phyloP scores from a whole-genome alignment of 768 basidiomycete species.

The Serendipita vermifera region DNA sequence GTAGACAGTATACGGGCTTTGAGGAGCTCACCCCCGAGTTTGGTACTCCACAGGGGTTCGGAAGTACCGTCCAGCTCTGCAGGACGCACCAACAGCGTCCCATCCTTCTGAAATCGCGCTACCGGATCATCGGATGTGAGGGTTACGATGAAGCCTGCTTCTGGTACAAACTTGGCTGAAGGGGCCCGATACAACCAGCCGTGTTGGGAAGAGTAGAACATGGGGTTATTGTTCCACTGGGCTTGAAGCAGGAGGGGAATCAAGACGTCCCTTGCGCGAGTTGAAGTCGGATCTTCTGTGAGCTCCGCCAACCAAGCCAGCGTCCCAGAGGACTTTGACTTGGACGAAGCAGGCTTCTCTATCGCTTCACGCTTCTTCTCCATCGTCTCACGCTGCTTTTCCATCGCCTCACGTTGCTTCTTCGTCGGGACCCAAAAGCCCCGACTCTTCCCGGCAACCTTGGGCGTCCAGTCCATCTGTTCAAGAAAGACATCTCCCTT shows the following conservation, averaged over 20 bases:
- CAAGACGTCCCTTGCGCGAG: slow-evolving; percentile 35
- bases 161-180: not conserved
- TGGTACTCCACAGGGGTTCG: not conserved
- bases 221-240: slow-evolving; percentile 45
- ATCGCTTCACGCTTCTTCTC: slow-evolving; percentile 7
- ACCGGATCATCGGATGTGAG: not conserved
- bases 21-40: not conserved
- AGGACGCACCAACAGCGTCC: slow-evolving; percentile 31
- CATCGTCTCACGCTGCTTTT: not conserved
- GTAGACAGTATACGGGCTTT: slow-evolving; percentile 19
- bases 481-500: slow-evolving; percentile 67
- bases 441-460: slow-evolving; percentile 56
- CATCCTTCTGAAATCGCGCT: slow-evolving; percentile 28
- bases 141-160: not conserved
- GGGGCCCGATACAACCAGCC: slow-evolving; percentile 41
- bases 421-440: slow-evolving; percentile 32
- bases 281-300: slow-evolving; percentile 30
- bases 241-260: slow-evolving; percentile 58
- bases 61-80: slow-evolving; percentile 25
- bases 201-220: slow-evolving; percentile 40
- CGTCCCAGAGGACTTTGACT: slow-evolving; percentile 18
- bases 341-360: too few relatives aligned
- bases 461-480: slow-evolving; percentile 94
- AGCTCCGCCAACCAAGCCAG: slow-evolving; percentile 48
- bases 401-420: slow-evolving; percentile 8